These are phyloP conservation scores for Crithidia bombi DNA, from an alignment of 208 protist genomes.

Conservation along the genomic window DNA sequence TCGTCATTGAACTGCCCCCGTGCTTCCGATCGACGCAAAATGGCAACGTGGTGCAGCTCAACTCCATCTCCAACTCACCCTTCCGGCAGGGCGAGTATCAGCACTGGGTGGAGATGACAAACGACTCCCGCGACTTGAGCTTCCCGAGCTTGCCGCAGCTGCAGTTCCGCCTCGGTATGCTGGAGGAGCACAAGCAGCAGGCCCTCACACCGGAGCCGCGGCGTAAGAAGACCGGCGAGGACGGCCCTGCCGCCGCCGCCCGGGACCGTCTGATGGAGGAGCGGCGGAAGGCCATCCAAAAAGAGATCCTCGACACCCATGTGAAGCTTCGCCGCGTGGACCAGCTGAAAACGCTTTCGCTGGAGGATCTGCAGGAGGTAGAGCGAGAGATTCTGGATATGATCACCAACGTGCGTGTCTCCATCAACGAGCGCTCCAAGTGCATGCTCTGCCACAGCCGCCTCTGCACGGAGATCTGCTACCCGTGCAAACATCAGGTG, in stretches of 20 bases:
- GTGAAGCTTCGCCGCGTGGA: conserved; percentile 65
- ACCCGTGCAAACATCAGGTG: conserved; percentile 91
- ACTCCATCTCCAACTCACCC: conserved; percentile 90
- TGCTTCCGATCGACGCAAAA: conserved; percentile 87
- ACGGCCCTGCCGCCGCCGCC: conserved; percentile 40
- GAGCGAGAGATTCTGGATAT: conserved; percentile 84
- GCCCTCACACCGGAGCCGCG: conserved; percentile 56
- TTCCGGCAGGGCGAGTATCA: conserved; percentile 88
- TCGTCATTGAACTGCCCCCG: conserved; percentile 90
- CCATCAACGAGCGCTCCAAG: conserved; percentile 85
- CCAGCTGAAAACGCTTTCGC: conserved; percentile 45
- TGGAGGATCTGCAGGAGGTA: conserved; percentile 85
- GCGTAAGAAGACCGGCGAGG: conserved; percentile 60
- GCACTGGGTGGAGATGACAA: conserved; percentile 78
- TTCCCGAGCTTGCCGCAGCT: conserved; percentile 82
- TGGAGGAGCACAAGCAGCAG: conserved; percentile 89
- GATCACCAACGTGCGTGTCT: conserved; percentile 69
- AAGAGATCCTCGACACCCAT: conserved; percentile 67
- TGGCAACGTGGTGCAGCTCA: conserved; percentile 90
- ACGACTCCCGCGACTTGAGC: conserved; percentile 42
- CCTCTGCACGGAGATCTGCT: conserved; percentile 87
- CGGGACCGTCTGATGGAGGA: conserved; percentile 53
- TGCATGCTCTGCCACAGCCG: conserved; percentile 81
- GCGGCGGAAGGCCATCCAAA: conserved; percentile 36
- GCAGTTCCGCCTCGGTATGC: conserved; percentile 82